A percentile compares a stretch with the other conserved stretches of the same genome.
Conservation (phyloP, 2,329 filamentous ascomycete species). For the Juglanconis sp. region DNA sequence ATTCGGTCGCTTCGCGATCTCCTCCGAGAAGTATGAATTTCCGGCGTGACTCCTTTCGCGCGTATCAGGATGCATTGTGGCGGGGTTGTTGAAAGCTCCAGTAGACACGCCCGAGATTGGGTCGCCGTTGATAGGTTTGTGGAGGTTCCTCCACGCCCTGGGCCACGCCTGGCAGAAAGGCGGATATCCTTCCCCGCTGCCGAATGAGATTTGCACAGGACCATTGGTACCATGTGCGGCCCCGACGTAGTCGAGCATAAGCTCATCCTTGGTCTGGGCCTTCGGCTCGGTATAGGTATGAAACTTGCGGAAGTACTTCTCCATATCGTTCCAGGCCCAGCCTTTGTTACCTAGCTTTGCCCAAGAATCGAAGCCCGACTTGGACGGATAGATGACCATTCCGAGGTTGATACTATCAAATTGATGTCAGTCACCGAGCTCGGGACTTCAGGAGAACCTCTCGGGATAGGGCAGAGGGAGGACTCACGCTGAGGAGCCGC, state of each 20-base stretch:
- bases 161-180: slow-evolving; percentile 34
- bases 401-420: slow-evolving; percentile 23
- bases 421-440: neutral
- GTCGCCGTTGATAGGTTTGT: slow-evolving; percentile 8
- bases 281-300: slow-evolving; percentile 28
- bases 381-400: slow-evolving; percentile 26
- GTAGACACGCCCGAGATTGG: slow-evolving; percentile 7
- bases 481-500: slow-evolving; percentile 11
- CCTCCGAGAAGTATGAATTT: slow-evolving; percentile 17
- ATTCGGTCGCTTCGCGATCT: slow-evolving; percentile 12
- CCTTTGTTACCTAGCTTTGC: slow-evolving; percentile 25
- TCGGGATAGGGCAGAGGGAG: no score
- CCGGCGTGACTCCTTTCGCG: slow-evolving; percentile 16
- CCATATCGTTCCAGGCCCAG: slow-evolving; percentile 26
- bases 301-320: slow-evolving; percentile 34
- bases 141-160: slow-evolving; percentile 29
- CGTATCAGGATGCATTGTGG: slow-evolving; percentile 16
- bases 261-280: slow-evolving; percentile 24
- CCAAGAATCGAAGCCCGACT: slow-evolving; percentile 27
- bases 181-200: slow-evolving; percentile 28
- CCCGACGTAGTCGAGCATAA: slow-evolving; percentile 30
- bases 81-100: slow-evolving; percentile 14
- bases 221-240: slow-evolving; percentile 28
- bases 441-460: no score
- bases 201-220: slow-evolving; percentile 35